Base-by-base conservation (phyloP, 2,329 filamentous ascomycete species). In the Aspergillus fumigatiaffinis region DNA sequence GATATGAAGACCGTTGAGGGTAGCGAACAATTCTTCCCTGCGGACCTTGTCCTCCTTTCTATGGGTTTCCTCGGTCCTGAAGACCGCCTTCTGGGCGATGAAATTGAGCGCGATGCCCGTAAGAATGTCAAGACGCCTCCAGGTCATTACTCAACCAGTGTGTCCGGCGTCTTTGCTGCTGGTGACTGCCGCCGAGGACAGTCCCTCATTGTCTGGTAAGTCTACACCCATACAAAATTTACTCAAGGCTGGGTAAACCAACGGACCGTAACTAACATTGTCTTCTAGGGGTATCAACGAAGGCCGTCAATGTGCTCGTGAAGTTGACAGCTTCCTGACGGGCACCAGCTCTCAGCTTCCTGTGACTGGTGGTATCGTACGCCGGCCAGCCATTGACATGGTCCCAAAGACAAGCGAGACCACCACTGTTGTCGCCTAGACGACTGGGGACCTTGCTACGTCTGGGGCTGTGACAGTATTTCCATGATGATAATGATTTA, bases 21-120 rank as follows among this genome's bases (percentile, higher is more conserved):
- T 41, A 93, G 89, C 60, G 90, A 96, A 80, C 87, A 97, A 73
- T 95, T 95, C 83, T 97, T 97, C 88, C 91, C 91, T 41, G 93
- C 93, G 28, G 93, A 97, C 71, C 85, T 97, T 44, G 92, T 97
- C 48, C 85, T 97, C 48, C 82, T 97, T 51, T 96, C 93, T 52
- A 97, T 97, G 93, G 93, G 93, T 72, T 97, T 97, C 88, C 79
- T 97, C 62, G 93, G 93, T 9, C 92, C 92, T 6, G 93, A 97
- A 79, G 90, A 90, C 65, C 89, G 91, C 63, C 87, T 96, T 42
- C 83, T 97, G 44, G 91, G 90, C 52, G 87, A 91, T n/a, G 84
- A 89, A 44, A 88, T 97, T 62, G 92, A 97, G 78, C 92, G 92
- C 75, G 93, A 97, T 72, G 83, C 85, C 53, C 87, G 93, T 70